Conservation (phyloP, 805 yeast genomes). For the Wickerhamiella vanderwaltii region DNA sequence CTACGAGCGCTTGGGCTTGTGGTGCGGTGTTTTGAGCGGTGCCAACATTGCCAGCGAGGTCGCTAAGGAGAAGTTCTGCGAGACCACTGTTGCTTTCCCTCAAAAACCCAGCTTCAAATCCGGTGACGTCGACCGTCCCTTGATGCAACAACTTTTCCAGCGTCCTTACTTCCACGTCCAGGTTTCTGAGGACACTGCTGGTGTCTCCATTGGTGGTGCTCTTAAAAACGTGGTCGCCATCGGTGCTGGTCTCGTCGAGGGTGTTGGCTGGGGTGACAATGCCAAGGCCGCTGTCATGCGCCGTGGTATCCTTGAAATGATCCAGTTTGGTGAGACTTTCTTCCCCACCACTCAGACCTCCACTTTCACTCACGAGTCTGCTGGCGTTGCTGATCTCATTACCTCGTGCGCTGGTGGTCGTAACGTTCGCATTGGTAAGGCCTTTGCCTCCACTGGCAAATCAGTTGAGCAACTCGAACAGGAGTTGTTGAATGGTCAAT, state of each 20-base stretch:
- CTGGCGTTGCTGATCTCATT: slow-evolving; percentile 96
- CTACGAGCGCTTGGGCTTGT: slow-evolving; percentile 66
- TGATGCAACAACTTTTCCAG: slow-evolving; percentile 79
- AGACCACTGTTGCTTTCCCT: slow-evolving; percentile 89
- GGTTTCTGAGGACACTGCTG: slow-evolving; percentile 86
- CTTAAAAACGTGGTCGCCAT: slow-evolving; percentile 91
- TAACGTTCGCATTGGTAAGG: slow-evolving; percentile 81
- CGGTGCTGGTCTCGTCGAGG: slow-evolving; percentile 96
- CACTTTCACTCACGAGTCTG: slow-evolving; percentile 86
- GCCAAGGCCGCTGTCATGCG: slow-evolving; percentile 97
- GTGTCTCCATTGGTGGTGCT: slow-evolving; percentile 94
- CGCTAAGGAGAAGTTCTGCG: slow-evolving; percentile 91
- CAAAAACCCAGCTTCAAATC: slow-evolving; percentile 53
- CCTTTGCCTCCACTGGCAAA: slow-evolving; percentile 70
- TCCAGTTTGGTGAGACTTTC: slow-evolving; percentile 70
- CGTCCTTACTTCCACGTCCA: slow-evolving; percentile 96
- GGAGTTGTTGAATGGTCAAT: slow-evolving; percentile 82
- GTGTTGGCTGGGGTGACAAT: slow-evolving; percentile 97
- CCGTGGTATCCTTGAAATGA: slow-evolving; percentile 83
- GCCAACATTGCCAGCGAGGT: slow-evolving; percentile 97
- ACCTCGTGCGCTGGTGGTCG: slow-evolving; percentile 98
- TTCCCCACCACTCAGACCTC: slow-evolving; percentile 61
- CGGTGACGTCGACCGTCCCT: slow-evolving; percentile 63
- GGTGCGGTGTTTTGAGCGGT: slow-evolving; percentile 94
- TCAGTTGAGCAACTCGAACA: slow-evolving; percentile 73